A percentile compares a stretch with the other conserved stretches of the same genome.
phyloP scores from a whole-genome alignment of 306 rosid genomes.

The Cicer arietinum region DNA sequence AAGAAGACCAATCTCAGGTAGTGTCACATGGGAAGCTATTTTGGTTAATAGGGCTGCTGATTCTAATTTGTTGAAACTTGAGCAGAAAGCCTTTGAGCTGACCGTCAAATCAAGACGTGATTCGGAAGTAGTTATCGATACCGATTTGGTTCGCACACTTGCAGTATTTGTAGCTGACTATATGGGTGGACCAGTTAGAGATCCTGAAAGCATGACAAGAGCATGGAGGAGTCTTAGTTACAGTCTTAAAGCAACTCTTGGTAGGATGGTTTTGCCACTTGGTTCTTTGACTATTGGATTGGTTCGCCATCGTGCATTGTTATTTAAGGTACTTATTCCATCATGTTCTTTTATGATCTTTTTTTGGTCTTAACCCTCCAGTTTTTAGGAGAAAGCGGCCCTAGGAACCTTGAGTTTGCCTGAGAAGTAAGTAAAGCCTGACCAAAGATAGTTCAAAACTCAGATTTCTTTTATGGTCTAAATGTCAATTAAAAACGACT shows the following conservation, averaged over 20 bases:
- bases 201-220: slow-evolving; percentile 77
- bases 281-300: slow-evolving; percentile 92
- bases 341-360: background rate
- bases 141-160: slow-evolving; percentile 70
- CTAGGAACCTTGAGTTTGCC: no score
- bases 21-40: slow-evolving; percentile 91
- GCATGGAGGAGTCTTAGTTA: slow-evolving; percentile 81
- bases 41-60: slow-evolving; percentile 87
- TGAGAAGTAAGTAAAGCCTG: no score
- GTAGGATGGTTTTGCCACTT: slow-evolving; percentile 93
- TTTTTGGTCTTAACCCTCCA: background rate
- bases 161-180: slow-evolving; percentile 84
- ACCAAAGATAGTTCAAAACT: no score
- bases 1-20: slow-evolving; percentile 72
- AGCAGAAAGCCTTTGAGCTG: slow-evolving; percentile 73
- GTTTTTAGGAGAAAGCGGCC: no score
- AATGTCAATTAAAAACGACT: slow-evolving; percentile 29
- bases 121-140: slow-evolving; percentile 57
- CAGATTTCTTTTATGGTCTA: slow-evolving; percentile 14
- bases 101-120: slow-evolving; percentile 62
- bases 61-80: slow-evolving; percentile 83
- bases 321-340: slow-evolving; percentile 76
- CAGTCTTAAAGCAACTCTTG: slow-evolving; percentile 81
- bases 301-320: slow-evolving; percentile 98
- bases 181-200: slow-evolving; percentile 94